These are phyloP conservation scores for Penicillium digitatum DNA, from an alignment of 2,329 filamentous ascomycete species.

Conservation along the genomic window DNA sequence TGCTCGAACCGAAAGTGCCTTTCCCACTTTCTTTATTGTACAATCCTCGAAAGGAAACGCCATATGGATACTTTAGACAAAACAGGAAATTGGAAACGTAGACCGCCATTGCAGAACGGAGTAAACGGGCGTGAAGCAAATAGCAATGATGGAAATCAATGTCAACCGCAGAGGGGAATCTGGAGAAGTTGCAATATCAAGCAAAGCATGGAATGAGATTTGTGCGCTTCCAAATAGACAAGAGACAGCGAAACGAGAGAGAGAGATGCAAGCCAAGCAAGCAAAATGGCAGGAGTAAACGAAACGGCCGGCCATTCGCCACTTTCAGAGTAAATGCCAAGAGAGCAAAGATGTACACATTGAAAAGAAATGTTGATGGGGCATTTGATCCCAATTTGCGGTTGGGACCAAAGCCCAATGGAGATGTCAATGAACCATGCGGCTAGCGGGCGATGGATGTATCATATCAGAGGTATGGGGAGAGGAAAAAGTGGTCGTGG, in stretches of 20 bases:
- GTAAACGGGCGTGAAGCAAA: slow-evolving; percentile 1
- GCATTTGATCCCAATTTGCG: slow-evolving; percentile 26
- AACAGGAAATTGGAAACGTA: slow-evolving; percentile 7
- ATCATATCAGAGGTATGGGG: neutral
- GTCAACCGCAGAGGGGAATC: slow-evolving; percentile 24
- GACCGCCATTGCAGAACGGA: neutral
- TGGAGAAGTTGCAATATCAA: slow-evolving; percentile 13
- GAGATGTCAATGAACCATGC: neutral
- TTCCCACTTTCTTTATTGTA: slow-evolving; percentile 21
- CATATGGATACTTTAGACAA: slow-evolving; percentile 9
- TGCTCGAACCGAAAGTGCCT: slow-evolving; percentile 21
- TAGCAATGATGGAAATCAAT: slow-evolving; percentile 8
- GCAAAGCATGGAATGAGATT: slow-evolving; percentile 8
- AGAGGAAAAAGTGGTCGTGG: neutral
- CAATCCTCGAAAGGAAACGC: slow-evolving; percentile 19
- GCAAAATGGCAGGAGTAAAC: slow-evolving; percentile 1
- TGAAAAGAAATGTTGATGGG: slow-evolving; percentile 13
- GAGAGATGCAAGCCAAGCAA: neutral
- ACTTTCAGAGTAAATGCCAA: slow-evolving; percentile 7
- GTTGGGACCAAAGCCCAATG: slow-evolving; percentile 4
- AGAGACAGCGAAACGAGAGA: neutral
- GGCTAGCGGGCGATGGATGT: neutral
- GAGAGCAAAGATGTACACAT: slow-evolving; percentile 15
- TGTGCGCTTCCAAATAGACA: slow-evolving; percentile 6
- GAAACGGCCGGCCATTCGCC: slow-evolving; percentile 9